phyloP scores from a whole-genome alignment of 345 rosid genomes.

The Excoecaria agallocha region DNA sequence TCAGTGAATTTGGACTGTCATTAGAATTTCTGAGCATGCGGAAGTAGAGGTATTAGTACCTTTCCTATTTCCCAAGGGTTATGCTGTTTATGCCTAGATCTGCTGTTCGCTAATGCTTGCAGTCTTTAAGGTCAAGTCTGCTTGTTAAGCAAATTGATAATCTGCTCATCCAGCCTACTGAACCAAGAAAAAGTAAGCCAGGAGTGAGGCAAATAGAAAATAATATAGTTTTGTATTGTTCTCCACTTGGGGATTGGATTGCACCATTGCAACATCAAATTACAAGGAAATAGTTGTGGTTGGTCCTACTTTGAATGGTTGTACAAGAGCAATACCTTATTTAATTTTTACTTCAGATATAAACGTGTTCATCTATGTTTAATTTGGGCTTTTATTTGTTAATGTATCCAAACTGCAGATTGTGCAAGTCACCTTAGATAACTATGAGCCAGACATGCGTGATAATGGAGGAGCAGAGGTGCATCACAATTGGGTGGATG shows the following conservation, averaged over 20 bases:
- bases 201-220: neutral
- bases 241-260: neutral
- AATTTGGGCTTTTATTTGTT: neutral
- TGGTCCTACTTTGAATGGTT: neutral
- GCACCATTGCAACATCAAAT: neutral
- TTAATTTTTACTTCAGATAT: neutral
- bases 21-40: neutral
- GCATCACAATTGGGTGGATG: slow-evolving; percentile 90
- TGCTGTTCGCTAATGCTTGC: slow-evolving; percentile 1
- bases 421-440: slow-evolving; percentile 70
- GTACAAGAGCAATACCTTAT: neutral
- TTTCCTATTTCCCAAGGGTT: neutral
- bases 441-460: slow-evolving; percentile 56
- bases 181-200: neutral
- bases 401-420: slow-evolving; percentile 46
- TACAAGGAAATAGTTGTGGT: neutral
- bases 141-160: neutral
- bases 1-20: neutral
- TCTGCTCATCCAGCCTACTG: neutral
- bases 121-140: neutral
- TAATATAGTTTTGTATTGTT: neutral
- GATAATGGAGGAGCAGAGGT: slow-evolving; percentile 54
- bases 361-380: neutral
- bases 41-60: neutral
- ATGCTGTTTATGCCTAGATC: neutral